phyloP scores from a whole-genome alignment of 768 basidiomycete species.

The Amanita muscaria region DNA sequence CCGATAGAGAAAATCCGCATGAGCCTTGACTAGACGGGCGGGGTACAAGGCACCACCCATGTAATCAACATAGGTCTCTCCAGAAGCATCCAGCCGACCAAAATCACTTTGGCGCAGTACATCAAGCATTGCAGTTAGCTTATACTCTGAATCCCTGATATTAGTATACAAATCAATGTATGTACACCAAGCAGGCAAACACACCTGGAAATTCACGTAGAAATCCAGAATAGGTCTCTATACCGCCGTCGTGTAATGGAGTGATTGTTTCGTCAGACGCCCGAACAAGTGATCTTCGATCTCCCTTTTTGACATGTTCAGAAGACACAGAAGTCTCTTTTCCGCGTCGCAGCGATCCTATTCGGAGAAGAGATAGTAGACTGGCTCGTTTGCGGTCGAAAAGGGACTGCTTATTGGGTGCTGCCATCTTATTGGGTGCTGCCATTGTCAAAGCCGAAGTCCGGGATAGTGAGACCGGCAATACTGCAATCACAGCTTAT shows the following conservation, averaged over 20 bases:
- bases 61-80: slow-evolving; percentile 78
- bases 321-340: too few relatives aligned
- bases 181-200: slow-evolving; percentile 6
- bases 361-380: slow-evolving; percentile 28
- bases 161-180: neutral
- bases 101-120: slow-evolving; percentile 58
- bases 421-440: too few relatives aligned
- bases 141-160: slow-evolving; percentile 38
- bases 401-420: slow-evolving; percentile 13
- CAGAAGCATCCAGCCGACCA: slow-evolving; percentile 44
- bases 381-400: slow-evolving; percentile 27
- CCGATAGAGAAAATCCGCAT: slow-evolving; percentile 57
- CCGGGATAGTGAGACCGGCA: too few relatives aligned
- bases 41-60: slow-evolving; percentile 83
- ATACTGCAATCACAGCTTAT: too few relatives aligned
- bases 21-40: slow-evolving; percentile 63
- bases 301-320: too few relatives aligned
- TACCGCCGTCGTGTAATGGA: slow-evolving; percentile 29
- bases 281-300: too few relatives aligned
- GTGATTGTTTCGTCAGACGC: too few relatives aligned
- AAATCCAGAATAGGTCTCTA: slow-evolving; percentile 41
- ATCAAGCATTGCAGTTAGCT: slow-evolving; percentile 63
- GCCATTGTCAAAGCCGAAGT: too few relatives aligned
- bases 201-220: slow-evolving; percentile 32
- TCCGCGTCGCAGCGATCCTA: slow-evolving; percentile 31